Conservation (phyloP, 2,329 filamentous ascomycete genomes). For the Diplodia scrobiculata region DNA sequence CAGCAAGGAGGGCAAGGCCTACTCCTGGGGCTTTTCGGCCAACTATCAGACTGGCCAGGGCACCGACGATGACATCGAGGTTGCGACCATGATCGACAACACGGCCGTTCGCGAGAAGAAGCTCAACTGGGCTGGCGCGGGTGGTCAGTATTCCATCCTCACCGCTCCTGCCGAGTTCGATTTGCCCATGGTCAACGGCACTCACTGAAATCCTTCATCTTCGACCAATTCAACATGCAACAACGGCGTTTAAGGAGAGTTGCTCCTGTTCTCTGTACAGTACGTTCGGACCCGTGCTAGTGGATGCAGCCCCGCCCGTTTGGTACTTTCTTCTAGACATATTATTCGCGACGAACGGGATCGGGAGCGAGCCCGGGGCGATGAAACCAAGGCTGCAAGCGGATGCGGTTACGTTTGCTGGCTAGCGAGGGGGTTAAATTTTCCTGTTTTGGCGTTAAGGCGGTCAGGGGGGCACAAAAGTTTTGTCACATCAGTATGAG, state of each 20-base stretch:
- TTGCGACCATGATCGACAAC: slow-evolving; percentile 81
- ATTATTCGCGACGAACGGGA: neutral
- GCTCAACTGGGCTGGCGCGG: slow-evolving; percentile 78
- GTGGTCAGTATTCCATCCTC: slow-evolving; percentile 79
- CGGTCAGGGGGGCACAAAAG: slow-evolving; percentile 10
- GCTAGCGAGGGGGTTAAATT: slow-evolving; percentile 20
- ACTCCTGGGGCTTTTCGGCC: slow-evolving; percentile 77
- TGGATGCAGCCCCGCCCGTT: neutral
- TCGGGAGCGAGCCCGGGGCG: neutral
- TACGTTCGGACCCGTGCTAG: neutral
- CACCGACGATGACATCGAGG: slow-evolving; percentile 74
- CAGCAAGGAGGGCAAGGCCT: slow-evolving; percentile 68
- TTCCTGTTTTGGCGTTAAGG: slow-evolving; percentile 18
- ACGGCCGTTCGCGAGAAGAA: slow-evolving; percentile 74
- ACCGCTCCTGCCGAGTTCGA: slow-evolving; percentile 43
- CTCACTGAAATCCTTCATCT: neutral
- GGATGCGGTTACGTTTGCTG: slow-evolving; percentile 15
- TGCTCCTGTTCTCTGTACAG: neutral
- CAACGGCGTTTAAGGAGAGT: neutral
- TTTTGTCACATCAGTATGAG: slow-evolving; percentile 19
- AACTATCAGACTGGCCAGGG: slow-evolving; percentile 81
- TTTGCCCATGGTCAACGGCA: slow-evolving; percentile 17
- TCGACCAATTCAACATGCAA: neutral
- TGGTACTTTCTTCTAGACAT: neutral
- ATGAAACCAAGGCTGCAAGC: neutral